phyloP scores from a whole-genome alignment of 2,329 filamentous ascomycete genomes.

The Dactylellina leptospora region DNA sequence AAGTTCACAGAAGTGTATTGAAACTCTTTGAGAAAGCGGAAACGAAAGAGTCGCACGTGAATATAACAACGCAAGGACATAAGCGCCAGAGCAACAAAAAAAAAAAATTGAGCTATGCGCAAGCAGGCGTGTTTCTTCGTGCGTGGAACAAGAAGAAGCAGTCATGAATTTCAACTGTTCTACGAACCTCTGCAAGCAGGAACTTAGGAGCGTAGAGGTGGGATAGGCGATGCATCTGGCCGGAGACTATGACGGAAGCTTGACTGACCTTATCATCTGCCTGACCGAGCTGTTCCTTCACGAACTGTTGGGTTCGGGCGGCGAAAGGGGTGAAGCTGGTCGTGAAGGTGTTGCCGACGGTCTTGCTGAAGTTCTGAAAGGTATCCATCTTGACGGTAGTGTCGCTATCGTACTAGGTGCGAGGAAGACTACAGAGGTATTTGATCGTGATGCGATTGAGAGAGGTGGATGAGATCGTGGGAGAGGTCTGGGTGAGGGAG shows the following conservation, averaged over 20 bases:
- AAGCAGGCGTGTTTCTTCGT: too few species aligned
- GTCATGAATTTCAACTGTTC: slow-evolving; percentile 13
- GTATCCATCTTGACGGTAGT: slow-evolving; percentile 69
- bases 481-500: slow-evolving; percentile 19
- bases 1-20: slow-evolving; percentile 12
- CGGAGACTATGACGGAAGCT: slow-evolving; percentile 39
- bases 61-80: slow-evolving; percentile 28
- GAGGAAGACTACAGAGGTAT: background rate
- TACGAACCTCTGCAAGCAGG: slow-evolving; percentile 51
- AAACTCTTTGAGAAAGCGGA: slow-evolving; percentile 8
- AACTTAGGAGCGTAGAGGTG: slow-evolving; percentile 51
- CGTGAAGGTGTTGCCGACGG: slow-evolving; percentile 64
- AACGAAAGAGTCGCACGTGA: slow-evolving; percentile 25
- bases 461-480: slow-evolving; percentile 1
- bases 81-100: background rate
- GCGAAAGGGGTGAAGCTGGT: slow-evolving; percentile 83
- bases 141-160: background rate
- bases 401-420: background rate
- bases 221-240: slow-evolving; percentile 39
- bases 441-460: background rate
- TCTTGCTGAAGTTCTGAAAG: slow-evolving; percentile 75
- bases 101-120: slow-evolving; percentile 16
- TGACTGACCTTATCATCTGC: slow-evolving; percentile 83
- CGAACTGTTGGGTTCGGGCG: slow-evolving; percentile 92
- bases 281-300: slow-evolving; percentile 96